A percentile compares a stretch with the other conserved stretches of the same genome.
Evolutionary conservation across 352 stramenopile genomes (phyloP).

Genomic region (Phytophthora constricta): DNA sequence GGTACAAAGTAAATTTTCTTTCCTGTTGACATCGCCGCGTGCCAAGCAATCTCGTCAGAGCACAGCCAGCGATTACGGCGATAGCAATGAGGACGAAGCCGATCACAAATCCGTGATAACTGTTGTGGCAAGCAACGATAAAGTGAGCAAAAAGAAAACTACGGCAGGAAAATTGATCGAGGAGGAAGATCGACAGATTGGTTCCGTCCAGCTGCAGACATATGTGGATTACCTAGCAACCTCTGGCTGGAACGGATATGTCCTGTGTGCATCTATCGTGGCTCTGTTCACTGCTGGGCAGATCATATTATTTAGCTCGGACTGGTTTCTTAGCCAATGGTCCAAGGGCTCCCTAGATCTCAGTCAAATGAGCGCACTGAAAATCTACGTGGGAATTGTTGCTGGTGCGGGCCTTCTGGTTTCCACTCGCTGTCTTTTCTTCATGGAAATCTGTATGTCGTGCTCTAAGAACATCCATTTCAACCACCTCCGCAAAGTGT

Average conservation of each 20-base stretch:
- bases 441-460: conserved; percentile 49
- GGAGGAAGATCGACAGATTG: conserved; percentile 39
- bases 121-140: neutral
- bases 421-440: conserved; percentile 41
- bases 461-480: conserved; percentile 45
- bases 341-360: conserved; percentile 29
- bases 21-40: conserved; percentile 12
- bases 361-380: conserved; percentile 36
- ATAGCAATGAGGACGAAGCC: neutral
- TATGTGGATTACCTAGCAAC: conserved; percentile 49
- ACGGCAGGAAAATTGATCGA: conserved; percentile 34
- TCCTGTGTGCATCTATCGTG: conserved; percentile 30
- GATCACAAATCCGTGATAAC: neutral
- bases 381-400: conserved; percentile 44
- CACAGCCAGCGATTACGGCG: neutral
- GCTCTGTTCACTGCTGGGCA: conserved; percentile 42
- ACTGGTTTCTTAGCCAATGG: conserved; percentile 58
- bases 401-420: conserved; percentile 29
- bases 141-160: neutral
- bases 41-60: neutral
- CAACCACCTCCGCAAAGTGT: conserved; percentile 48
- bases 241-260: conserved; percentile 43
- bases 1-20: conserved; percentile 46
- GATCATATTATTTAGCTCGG: conserved; percentile 40
- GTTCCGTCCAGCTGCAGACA: conserved; percentile 30